These are phyloP conservation scores for Periconia sp. DNA, from an alignment of 2,329 filamentous ascomycete species.

Conservation along the genomic window DNA sequence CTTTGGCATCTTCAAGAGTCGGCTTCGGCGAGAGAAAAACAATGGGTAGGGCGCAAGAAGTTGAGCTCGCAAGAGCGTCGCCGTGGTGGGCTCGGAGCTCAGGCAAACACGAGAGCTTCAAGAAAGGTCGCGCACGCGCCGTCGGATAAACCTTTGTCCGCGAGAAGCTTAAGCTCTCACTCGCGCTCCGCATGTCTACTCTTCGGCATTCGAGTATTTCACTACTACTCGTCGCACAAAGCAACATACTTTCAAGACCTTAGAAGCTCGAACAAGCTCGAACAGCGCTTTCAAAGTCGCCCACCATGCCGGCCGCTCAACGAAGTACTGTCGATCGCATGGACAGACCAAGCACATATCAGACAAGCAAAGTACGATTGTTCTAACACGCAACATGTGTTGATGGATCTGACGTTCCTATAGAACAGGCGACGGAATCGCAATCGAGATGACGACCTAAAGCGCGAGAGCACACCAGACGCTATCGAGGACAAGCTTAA, in stretches of 20 bases:
- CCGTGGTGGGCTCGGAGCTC: neutral
- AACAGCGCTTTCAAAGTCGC: neutral
- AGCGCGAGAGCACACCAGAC: slow-evolving; percentile 59
- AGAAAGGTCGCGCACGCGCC: no score
- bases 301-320: slow-evolving; percentile 42
- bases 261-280: no score
- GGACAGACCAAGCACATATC: slow-evolving; percentile 95
- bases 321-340: slow-evolving; percentile 89
- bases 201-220: no score
- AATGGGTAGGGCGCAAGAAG: neutral
- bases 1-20: slow-evolving; percentile 74
- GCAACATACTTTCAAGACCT: no score
- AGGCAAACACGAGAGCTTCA: no score
- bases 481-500: slow-evolving; percentile 80
- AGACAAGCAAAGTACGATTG: slow-evolving; percentile 71
- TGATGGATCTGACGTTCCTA: slow-evolving; percentile 15
- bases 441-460: slow-evolving; percentile 65
- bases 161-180: no score
- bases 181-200: no score
- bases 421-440: slow-evolving; percentile 75
- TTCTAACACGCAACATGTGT: neutral
- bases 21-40: neutral
- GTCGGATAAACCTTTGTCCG: no score
- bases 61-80: neutral
- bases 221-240: no score